These are phyloP conservation scores for Brassica cretica DNA, from an alignment of 345 rosid genomes.

Conservation along the genomic window DNA sequence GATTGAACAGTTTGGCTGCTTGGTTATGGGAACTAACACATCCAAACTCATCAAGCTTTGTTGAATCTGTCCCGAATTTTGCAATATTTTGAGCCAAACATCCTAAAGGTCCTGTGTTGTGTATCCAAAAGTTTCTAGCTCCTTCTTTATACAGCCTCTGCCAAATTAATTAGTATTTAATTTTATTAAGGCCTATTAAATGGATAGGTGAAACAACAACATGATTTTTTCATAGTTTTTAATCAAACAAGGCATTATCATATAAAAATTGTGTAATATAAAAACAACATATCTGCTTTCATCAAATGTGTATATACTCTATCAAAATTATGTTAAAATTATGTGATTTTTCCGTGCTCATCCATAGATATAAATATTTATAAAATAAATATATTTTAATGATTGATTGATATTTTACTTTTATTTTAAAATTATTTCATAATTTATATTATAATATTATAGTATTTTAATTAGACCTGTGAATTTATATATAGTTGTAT, in stretches of 20 bases:
- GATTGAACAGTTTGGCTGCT: constrained; percentile 82
- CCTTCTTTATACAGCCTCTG: constrained; percentile 83
- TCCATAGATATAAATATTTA: not conserved
- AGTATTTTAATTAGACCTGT: not conserved
- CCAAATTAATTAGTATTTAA: not conserved
- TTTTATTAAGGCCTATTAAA: not conserved
- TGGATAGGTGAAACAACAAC: not conserved
- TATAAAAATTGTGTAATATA: not conserved
- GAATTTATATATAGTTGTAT: not conserved
- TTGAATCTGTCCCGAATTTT: constrained; percentile 75
- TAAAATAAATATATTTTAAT: no score
- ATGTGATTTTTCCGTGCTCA: not conserved
- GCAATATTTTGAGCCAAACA: constrained; percentile 90
- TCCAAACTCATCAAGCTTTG: constrained; percentile 83
- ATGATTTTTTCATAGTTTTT: not conserved
- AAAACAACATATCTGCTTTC: not conserved
- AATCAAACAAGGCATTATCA: not conserved
- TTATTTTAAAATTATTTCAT: no score
- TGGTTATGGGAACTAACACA: constrained; percentile 79
- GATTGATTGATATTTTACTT: no score
- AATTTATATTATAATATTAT: no score
- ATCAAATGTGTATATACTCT: not conserved
- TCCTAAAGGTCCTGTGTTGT: constrained; percentile 94
- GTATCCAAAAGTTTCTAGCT: constrained; percentile 88
- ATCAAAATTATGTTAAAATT: no score